Percentiles rank a stretch among this genome's conserved stretches.
Conservation (phyloP, 768 basidiomycete species). For the Naganishia onofrii region DNA sequence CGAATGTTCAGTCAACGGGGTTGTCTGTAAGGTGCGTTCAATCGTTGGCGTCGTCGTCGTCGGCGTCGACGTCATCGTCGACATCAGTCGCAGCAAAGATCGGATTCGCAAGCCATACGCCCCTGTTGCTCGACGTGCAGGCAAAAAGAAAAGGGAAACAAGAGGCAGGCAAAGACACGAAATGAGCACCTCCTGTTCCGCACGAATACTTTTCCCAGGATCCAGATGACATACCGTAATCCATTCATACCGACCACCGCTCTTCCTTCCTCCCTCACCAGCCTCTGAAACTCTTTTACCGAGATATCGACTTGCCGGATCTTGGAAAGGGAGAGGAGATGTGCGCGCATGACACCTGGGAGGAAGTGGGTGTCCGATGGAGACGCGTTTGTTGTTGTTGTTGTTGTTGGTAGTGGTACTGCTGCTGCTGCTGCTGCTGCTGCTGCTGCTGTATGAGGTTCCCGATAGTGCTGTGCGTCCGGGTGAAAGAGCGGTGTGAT, state of each 20-base stretch:
- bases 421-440: no score
- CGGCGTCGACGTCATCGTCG: no score
- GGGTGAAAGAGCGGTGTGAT: constrained; percentile 2
- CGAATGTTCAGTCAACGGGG: no score
- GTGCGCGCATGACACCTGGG: constrained; percentile 7
- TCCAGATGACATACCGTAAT: no score
- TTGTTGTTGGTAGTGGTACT: neutral
- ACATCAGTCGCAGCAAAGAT: neutral
- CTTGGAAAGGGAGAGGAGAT: neutral
- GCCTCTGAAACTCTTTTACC: neutral
- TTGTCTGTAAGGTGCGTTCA: no score
- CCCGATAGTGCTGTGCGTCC: no score
- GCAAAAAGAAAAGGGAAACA: neutral
- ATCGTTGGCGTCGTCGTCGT: no score
- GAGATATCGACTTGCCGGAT: constrained; percentile 1
- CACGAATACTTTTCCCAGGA: no score
- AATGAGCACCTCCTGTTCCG: neutral
- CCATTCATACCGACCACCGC: constrained; percentile 18
- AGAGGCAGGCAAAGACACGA: no score
- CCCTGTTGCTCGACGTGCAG: neutral
- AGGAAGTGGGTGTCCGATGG: neutral
- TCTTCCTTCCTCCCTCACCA: neutral
- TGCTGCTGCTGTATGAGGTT: no score
- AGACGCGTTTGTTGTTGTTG: no score
- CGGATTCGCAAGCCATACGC: constrained; percentile 17